Base-by-base conservation (phyloP, 176 grass and related monocot genomes). In the Zea luxurians region DNA sequence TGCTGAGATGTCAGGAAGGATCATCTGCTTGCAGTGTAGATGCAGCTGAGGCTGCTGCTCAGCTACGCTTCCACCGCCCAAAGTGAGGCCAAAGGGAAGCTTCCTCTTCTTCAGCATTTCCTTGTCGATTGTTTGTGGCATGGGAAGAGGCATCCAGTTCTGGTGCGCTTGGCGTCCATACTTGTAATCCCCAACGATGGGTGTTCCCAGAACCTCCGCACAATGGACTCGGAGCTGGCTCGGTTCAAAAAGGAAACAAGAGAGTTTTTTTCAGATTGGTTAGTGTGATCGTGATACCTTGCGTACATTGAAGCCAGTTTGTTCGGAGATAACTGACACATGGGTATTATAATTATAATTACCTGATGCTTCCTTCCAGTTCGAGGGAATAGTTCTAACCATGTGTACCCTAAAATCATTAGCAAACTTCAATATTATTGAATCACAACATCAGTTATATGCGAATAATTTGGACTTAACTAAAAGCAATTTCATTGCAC, bases 281-380 rank as follows among this genome's bases (percentile, higher is more conserved):
- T 70, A 66, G 27, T 62, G 38, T 78, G 17, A 87, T 52, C 5
- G 0, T 4, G 20, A 3, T 74, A 67, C 50, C 45, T 73, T 52
- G 5, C 17, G 38, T 61, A 35, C 55, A 20, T 57, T 13, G 7
- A 63, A 75, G 46, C 13, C 10, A 70, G 9, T 58, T 66, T 50
- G 40, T 81, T 82, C 63, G 61, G 68, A 49, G 61, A 54, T 67
- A 46, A 83, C 13, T 44, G 46, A 34, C 37, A 65, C 44, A 68
- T 2, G n/a, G 48, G 43, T 70, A 61, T 35, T 46, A 4, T 20
- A 80, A 61, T 35, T 46, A 4, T 20, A 80, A 61, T 68, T 87
- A 90, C 96, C 91, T 94, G 96, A 85, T 98, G 96, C 89, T 94
- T 98, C 90, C 96, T 92, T 83, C 96, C 96, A 27, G 96, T 98